Evolutionary conservation across 306 rosid genomes (phyloP).

Genomic region (Ziziphus jujuba): DNA sequence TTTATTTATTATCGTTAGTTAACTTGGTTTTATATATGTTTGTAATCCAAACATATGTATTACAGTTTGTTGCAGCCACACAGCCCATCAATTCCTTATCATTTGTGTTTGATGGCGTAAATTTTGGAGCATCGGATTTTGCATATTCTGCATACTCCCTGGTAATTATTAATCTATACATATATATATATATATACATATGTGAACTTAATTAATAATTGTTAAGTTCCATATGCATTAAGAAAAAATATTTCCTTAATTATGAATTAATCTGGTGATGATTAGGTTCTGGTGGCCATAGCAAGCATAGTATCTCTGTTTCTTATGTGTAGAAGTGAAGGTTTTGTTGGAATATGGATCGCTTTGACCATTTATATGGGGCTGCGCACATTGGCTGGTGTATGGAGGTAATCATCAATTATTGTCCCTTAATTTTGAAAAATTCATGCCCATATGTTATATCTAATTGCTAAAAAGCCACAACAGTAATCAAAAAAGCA

Average conservation of each 20-base stretch:
- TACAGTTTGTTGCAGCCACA: constrained; percentile 92
- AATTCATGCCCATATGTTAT: neutral
- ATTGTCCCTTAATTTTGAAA: neutral
- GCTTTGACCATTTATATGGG: constrained; percentile 87
- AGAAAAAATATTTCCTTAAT: neutral
- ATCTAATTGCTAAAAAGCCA: neutral
- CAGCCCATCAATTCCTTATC: constrained; percentile 91
- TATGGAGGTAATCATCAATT: constrained; percentile 67
- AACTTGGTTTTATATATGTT: neutral
- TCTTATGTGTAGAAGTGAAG: constrained; percentile 56
- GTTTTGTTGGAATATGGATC: constrained; percentile 89
- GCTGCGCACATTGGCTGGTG: constrained; percentile 77
- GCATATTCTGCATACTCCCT: constrained; percentile 86
- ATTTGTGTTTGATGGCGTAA: constrained; percentile 91
- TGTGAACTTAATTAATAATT: neutral
- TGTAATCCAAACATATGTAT: neutral
- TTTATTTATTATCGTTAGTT: neutral
- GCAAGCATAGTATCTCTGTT: constrained; percentile 64
- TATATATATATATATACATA: no score
- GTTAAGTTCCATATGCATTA: neutral
- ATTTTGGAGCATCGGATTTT: constrained; percentile 95
- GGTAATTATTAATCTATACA: constrained; percentile 40
- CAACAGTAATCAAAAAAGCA: no score
- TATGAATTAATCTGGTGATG: neutral
- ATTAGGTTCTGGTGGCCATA: constrained; percentile 70